Evolutionary conservation across 2,329 filamentous ascomycete genomes (phyloP), one percentile per base, ranked within the genome.

Genomic region (Colletotrichum endophyticum): DNA sequence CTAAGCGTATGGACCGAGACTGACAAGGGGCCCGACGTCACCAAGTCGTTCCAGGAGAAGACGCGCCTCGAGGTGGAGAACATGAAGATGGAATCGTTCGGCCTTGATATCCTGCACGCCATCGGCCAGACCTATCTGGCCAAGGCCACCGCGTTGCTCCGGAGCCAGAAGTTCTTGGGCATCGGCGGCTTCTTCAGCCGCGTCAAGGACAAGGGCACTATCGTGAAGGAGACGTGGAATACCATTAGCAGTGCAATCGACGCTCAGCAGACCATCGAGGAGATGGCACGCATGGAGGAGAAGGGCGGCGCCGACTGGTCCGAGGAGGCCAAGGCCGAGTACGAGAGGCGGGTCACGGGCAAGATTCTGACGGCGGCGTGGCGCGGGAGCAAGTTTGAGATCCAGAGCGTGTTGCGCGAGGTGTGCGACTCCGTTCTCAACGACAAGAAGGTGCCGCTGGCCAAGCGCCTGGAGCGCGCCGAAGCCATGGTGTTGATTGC

Each of bases 51-150:
- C 88, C 94, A 96, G 84, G 95, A 96, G 84, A 98, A 99, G 91
- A 98, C 95, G 80, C 92, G 94, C 56, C 92, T 99, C 56, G 97
- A 99, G 87, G 95, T 98, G 30, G 97, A 99, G 88, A 98, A 99
- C 83, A 89, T 99, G 81, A 99, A 99, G 90, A 99, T 99, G 95
- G 97, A 99, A 87, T 98, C 95, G 1, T 99, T 99, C 81, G 97
- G 97, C 68, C 90, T 99, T 57, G 97, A 99, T 78, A 99, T 99
- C 80, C 89, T 98, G 66, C 96, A 99, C 85, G 96, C 97, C 62
- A 98, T 99, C 81, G 97, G 97, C 19, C 91, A 94, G 80, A 98
- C 95, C 6, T 99, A 99, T 85, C 87, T 97, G 32, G 92, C 93
- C 84, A 99, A 99, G 86, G 95, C 94, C 5, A 95, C 94, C 2